Evolutionary conservation across 1,139 yeast genomes (phyloP).

Genomic region (Zygosaccharomyces sapae): DNA sequence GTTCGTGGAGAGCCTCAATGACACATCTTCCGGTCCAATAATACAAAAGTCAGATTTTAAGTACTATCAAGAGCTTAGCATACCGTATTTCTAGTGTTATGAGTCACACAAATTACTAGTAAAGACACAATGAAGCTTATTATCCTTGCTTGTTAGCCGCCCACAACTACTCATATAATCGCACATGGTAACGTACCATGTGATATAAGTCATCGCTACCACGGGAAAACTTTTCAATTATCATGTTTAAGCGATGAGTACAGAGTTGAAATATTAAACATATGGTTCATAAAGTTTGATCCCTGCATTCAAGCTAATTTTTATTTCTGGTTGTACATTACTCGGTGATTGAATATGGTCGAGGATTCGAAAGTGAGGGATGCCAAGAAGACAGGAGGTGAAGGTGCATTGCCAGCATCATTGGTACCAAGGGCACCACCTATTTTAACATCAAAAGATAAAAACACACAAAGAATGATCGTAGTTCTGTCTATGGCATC

Average conservation of each 20-base stretch:
- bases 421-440: slow-evolving; percentile 82
- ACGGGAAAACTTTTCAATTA: slow-evolving; percentile 13
- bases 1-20: not conserved
- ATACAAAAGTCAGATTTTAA: not conserved
- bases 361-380: slow-evolving; percentile 45
- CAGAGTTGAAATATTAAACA: not conserved
- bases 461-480: slow-evolving; percentile 74
- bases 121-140: not conserved
- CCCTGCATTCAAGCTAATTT: not conserved
- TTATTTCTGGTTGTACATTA: not conserved
- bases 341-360: slow-evolving; percentile 34
- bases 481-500: slow-evolving; percentile 95
- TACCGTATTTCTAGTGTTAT: not conserved
- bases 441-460: slow-evolving; percentile 77
- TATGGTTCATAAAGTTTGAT: not conserved
- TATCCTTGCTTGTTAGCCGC: not conserved
- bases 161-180: not conserved
- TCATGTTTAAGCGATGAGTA: not conserved
- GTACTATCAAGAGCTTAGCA: not conserved
- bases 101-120: not conserved
- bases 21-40: not conserved
- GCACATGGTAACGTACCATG: not conserved
- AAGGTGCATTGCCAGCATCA: slow-evolving; percentile 55
- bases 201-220: slow-evolving; percentile 3
- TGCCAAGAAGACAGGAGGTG: slow-evolving; percentile 38